Conservation (phyloP, 768 basidiomycete genomes). For the Termitomyces sp. region DNA sequence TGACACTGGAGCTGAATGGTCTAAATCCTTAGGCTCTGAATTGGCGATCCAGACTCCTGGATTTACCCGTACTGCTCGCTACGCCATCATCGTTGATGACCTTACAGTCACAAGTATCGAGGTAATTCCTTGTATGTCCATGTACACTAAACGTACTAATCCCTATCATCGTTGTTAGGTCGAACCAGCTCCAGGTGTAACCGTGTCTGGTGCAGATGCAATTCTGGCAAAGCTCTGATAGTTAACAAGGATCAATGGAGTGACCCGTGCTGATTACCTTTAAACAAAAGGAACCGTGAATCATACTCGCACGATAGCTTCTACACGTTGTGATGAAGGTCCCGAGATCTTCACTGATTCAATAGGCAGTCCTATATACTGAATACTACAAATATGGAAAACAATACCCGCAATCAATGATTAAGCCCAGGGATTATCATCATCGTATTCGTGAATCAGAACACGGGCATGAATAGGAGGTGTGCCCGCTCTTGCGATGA, state of each 20-base stretch:
- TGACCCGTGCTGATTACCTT: slow-evolving; percentile 14
- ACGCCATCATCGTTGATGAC: slow-evolving; percentile 63
- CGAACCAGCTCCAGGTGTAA: slow-evolving; percentile 45
- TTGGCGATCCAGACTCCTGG: slow-evolving; percentile 50
- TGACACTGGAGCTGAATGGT: slow-evolving; percentile 54
- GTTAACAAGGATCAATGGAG: background rate
- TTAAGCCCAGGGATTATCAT: slow-evolving; percentile 60
- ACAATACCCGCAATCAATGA: background rate
- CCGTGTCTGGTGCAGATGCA: slow-evolving; percentile 53
- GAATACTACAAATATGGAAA: background rate
- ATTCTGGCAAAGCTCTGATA: slow-evolving; percentile 42
- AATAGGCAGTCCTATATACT: background rate
- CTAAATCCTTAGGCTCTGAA: slow-evolving; percentile 36
- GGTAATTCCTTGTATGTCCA: slow-evolving; percentile 27
- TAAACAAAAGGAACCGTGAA: background rate
- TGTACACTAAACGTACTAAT: slow-evolving; percentile 6
- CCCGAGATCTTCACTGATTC: background rate
- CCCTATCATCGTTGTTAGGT: slow-evolving; percentile 26
- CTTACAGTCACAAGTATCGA: slow-evolving; percentile 63
- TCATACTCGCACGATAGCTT: slow-evolving; percentile 1
- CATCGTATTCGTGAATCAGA: slow-evolving; percentile 26
- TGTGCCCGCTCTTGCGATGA: slow-evolving; percentile 31
- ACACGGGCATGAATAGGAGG: slow-evolving; percentile 41
- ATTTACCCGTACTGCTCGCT: slow-evolving; percentile 53
- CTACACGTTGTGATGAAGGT: background rate